Evolutionary conservation across 352 stramenopile genomes (phyloP), one percentile per base, ranked within the genome.

Genomic region (Stramenopiles sp.): DNA sequence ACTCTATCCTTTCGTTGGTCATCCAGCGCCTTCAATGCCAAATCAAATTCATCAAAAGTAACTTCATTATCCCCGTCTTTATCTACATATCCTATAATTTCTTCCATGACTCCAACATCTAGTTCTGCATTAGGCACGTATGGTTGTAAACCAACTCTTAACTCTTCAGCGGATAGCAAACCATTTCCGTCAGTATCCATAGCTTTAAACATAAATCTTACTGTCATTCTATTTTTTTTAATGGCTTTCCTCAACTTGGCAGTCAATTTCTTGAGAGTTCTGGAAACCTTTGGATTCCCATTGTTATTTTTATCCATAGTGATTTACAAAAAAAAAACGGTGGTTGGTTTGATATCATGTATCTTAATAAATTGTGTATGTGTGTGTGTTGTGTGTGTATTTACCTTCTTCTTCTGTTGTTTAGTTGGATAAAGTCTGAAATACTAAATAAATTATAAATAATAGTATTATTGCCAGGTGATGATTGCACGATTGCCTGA

Each of bases 21-120:
- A 20, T 76, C 65, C 7, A 33, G 7, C 4, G 65, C 65, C 7
- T 33, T 31, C 31, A 76, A 33, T 31, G 65, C 65, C 13, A 33
- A 76, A 20, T 76, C 65, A 33, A 76, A 76, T 33, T 76, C 65
- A 33, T 76, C 31, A 76, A 76, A 76, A 33, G 65, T 33, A 4
- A 76, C 31, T 13, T 76, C 65, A 7, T 33, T 33, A 76, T 76
- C 31, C 30, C 65, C 65, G 65, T 76, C 65, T 76, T 76, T 33
- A 33, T 76, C 65, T 76, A 76, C 31, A 76, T 13, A 76, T 33
- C 4, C 31, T 13, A 76, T 76, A 13, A 76, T 76, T 13, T 76
- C 65, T 13, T 33, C 13, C 65, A 76, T 33, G 13, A 33, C 65
- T 13, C 13, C 65, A 13, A 31, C 31, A 33, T 7, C 30, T 4